Base-by-base conservation (phyloP, 2,329 filamentous ascomycete genomes). In the Peltaster fructicola region DNA sequence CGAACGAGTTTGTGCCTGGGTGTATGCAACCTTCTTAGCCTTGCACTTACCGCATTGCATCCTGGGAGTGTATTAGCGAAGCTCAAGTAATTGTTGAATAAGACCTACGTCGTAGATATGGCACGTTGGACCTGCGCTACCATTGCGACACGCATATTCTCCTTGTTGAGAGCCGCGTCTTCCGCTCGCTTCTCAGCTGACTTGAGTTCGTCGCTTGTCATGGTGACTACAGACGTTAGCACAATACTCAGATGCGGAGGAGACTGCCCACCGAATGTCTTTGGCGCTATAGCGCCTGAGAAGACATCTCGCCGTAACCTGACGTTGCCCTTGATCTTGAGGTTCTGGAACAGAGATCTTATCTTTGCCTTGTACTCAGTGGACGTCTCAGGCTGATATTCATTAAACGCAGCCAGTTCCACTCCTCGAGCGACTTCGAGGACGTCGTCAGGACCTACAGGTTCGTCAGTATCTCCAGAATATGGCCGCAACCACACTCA, bases 71-170 rank as follows among this genome's bases (percentile, higher is more conserved):
- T 20, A 25, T 37, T 36, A 34, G 25, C 12, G 14, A 14, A 15
- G 8, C 9, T 16, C 4, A 8, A 8, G 14, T 11, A n/a, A 20
- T 9, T 13, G 17, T 9, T 19, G 12, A 1, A 16, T 14, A 4
- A 21, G 11, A 44, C 40, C 23, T 44, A 47, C 43, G 42, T 47
- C 12, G 39, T 42, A 7, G 36, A 41, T 56, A 93, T 81, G 47
- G 76, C 84, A 64, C 82, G 88, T 55, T 92, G 76, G 10, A 72
- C 77, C 62, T 84, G 77, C 29, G 85, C 79, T 7, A 91, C 84
- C 72, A 95, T 90, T 2, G 88, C 81, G 53, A 85, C 81, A 59
- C 82, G 82, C 78, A 95, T 84, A 54, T 98, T 98, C 55, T 93
- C 81, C 54, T 78, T 71, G 48, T 82, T 65, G 24, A 92, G 64